phyloP scores from a whole-genome alignment of 176 grass and related monocot species.

The Oryza coarctata region DNA sequence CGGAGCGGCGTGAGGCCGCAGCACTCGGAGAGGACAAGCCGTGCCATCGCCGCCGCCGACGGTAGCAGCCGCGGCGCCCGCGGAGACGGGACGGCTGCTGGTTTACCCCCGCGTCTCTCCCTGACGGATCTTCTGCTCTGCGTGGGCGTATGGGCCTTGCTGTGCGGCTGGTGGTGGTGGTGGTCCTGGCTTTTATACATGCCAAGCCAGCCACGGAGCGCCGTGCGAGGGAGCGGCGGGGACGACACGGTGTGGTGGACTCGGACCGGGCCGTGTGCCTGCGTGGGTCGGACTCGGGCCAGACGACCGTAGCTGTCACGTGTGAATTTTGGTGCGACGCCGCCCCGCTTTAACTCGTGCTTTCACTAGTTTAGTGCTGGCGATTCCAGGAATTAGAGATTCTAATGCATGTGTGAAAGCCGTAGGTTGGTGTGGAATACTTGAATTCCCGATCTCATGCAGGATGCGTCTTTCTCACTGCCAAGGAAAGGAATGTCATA shows the following conservation, averaged over 20 bases:
- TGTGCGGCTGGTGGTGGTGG: not conserved
- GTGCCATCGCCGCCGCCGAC: conserved; percentile 43
- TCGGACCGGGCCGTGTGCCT: not conserved
- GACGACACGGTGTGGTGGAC: conserved; percentile 29
- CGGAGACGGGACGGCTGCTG: not conserved
- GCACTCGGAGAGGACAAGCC: conserved; percentile 63
- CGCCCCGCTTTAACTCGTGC: not conserved
- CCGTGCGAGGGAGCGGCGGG: not conserved
- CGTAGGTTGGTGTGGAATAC: not conserved
- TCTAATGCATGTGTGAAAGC: not conserved
- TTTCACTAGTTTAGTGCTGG: not conserved
- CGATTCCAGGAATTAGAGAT: not conserved
- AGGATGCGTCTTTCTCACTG: not conserved
- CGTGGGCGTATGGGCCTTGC: not conserved
- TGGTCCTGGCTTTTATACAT: conserved; percentile 21
- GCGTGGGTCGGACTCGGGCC: not conserved
- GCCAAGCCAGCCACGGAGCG: not conserved
- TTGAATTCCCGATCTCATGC: not conserved
- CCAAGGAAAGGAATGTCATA: not conserved
- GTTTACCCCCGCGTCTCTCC: not conserved
- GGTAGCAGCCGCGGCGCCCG: not conserved
- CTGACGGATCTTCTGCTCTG: conserved; percentile 26
- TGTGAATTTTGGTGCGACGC: conserved; percentile 27
- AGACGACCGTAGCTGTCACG: not conserved
- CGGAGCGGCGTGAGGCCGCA: conserved; percentile 64